Conservation (phyloP, 176 grass and related monocot species). For the Eremochloa ophiuroides region DNA sequence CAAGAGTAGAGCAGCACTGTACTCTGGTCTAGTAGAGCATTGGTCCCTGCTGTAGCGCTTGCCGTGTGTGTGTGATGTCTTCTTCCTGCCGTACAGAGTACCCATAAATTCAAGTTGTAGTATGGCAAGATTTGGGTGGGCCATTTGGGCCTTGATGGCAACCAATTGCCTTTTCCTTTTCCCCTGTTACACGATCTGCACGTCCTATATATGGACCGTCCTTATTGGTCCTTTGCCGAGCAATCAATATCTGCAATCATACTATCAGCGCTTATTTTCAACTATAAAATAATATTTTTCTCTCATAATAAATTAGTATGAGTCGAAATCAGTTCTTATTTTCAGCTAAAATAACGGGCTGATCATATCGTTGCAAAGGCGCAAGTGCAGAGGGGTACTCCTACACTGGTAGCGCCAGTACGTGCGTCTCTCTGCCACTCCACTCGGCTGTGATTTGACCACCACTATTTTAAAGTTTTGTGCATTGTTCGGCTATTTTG, state of each 20-base stretch:
- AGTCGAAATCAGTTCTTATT: too few relatives aligned
- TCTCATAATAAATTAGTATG: too few relatives aligned
- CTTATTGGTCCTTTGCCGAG: neutral
- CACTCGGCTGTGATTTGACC: neutral
- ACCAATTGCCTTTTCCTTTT: conserved; percentile 17
- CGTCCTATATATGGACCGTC: neutral
- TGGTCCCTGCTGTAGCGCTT: neutral
- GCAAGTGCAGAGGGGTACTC: neutral
- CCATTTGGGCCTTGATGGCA: neutral
- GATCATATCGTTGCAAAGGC: neutral
- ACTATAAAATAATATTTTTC: too few relatives aligned
- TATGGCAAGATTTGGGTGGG: conserved; percentile 23
- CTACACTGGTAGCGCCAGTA: neutral
- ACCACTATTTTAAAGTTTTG: too few relatives aligned
- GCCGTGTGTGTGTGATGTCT: neutral
- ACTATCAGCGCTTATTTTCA: too few relatives aligned
- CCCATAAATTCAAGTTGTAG: too few relatives aligned
- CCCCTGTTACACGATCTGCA: conserved; percentile 25
- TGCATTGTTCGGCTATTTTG: too few relatives aligned
- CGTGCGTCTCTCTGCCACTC: neutral
- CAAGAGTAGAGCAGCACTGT: neutral
- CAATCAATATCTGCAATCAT: conserved; percentile 28
- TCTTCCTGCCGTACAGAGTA: neutral
- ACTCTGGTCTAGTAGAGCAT: neutral
- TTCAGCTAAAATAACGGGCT: too few relatives aligned